phyloP scores from a whole-genome alignment of 208 protist genomes.

The Trypanosoma grayi region DNA sequence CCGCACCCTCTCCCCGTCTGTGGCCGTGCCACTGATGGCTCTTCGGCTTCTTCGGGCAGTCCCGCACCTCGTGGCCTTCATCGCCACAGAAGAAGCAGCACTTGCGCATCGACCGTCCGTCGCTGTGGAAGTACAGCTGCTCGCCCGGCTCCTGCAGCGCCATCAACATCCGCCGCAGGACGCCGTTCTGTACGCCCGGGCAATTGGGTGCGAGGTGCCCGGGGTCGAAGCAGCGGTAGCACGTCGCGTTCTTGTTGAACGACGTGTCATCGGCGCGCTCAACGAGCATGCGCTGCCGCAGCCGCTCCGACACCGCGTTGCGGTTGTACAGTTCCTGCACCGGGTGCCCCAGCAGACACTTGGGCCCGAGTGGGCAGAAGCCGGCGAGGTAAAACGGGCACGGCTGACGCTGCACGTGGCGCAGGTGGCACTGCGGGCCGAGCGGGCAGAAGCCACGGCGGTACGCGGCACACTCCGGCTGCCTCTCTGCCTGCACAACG shows the following conservation, averaged over 20 bases:
- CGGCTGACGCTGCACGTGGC: constrained; percentile 78
- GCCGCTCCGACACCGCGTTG: constrained; percentile 58
- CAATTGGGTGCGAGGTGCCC: constrained; percentile 84
- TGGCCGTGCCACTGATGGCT: constrained; percentile 28
- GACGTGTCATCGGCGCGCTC: constrained; percentile 63
- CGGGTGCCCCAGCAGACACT: constrained; percentile 92
- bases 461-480: constrained; percentile 86
- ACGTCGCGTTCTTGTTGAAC: constrained; percentile 76
- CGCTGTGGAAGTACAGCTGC: constrained; percentile 35
- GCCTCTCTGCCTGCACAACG: constrained; percentile 75
- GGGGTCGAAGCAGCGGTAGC: constrained; percentile 86
- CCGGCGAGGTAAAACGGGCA: constrained; percentile 91
- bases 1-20: constrained; percentile 1
- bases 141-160: constrained; percentile 77
- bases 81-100: constrained; percentile 81
- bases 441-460: constrained; percentile 91
- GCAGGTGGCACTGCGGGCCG: constrained; percentile 91
- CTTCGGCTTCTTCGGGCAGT: constrained; percentile 73
- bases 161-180: constrained; percentile 54
- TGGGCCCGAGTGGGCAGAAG: constrained; percentile 92
- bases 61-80: constrained; percentile 64
- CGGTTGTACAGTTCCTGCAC: constrained; percentile 82
- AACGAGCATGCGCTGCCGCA: constrained; percentile 62
- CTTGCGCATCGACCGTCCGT: constrained; percentile 35
- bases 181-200: constrained; percentile 65